phyloP scores from a whole-genome alignment of 345 rosid species.

The Eucalyptus pauciflora region DNA sequence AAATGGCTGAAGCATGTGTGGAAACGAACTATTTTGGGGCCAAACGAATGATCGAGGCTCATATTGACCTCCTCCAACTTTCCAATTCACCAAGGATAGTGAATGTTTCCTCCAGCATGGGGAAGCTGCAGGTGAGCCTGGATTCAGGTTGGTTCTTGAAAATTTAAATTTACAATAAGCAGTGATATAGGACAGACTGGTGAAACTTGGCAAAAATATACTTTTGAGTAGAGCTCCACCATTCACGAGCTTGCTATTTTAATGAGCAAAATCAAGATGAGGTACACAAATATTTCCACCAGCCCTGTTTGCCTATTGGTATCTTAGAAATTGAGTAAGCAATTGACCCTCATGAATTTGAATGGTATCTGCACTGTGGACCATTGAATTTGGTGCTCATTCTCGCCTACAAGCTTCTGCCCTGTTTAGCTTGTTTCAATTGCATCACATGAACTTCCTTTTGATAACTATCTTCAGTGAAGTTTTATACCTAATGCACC shows the following conservation, averaged over 20 bases:
- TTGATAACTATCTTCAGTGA: background rate
- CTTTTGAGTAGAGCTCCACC: background rate
- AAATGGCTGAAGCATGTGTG: background rate
- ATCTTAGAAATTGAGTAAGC: background rate
- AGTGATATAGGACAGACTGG: background rate
- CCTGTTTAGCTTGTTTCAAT: background rate
- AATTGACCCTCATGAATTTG: background rate
- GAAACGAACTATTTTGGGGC: background rate
- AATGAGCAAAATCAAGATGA: background rate
- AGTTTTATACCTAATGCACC: background rate
- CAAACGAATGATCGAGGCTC: background rate
- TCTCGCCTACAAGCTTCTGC: background rate
- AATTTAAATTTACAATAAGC: background rate
- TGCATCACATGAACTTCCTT: background rate
- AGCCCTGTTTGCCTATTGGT: background rate
- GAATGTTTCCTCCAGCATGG: conserved; percentile 25
- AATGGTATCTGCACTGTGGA: background rate
- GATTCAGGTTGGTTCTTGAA: background rate
- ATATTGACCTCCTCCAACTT: background rate
- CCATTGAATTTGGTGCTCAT: background rate
- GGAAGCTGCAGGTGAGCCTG: conserved; percentile 17
- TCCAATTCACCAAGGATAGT: conserved; percentile 16
- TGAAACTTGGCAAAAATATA: background rate
- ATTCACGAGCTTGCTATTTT: background rate
- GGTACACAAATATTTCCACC: background rate